Percentiles rank a stretch among this genome's conserved stretches.
These are phyloP conservation scores for Gynostemma pentaphyllum DNA, from an alignment of 306 rosid genomes.

Conservation along the genomic window DNA sequence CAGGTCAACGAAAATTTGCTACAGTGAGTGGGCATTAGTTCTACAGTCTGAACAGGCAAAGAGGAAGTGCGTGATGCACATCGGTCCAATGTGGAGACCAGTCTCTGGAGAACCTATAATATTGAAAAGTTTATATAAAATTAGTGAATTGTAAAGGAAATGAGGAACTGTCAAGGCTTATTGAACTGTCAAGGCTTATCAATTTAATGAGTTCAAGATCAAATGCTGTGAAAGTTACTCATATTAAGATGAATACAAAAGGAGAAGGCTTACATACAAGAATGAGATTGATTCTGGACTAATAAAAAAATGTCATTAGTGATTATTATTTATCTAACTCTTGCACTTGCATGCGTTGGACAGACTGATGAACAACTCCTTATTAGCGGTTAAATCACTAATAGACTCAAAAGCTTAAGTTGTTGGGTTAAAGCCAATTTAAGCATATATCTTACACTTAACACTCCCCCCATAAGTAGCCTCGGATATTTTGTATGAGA, in stretches of 20 bases:
- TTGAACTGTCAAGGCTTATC: background rate
- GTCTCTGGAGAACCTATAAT: conserved; percentile 60
- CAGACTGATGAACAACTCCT: background rate
- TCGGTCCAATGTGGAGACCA: conserved; percentile 83
- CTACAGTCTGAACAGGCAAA: conserved; percentile 88
- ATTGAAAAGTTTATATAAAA: conserved; percentile 11
- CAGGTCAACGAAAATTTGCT: conserved; percentile 85
- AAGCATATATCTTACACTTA: too few relatives aligned
- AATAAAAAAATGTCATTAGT: too few relatives aligned
- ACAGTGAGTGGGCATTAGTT: conserved; percentile 89
- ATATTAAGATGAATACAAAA: background rate
- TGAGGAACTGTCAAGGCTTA: background rate
- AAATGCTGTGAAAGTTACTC: background rate
- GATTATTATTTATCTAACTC: too few relatives aligned
- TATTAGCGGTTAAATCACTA: too few relatives aligned
- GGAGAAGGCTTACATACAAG: too few relatives aligned
- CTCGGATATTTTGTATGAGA: too few relatives aligned
- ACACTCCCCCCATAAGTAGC: too few relatives aligned
- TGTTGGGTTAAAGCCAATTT: too few relatives aligned
- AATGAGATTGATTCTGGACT: too few relatives aligned
- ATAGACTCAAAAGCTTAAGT: too few relatives aligned
- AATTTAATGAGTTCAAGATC: background rate
- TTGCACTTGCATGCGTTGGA: background rate
- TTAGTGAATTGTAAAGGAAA: background rate
- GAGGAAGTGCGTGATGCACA: conserved; percentile 92